phyloP scores from a whole-genome alignment of 139 green algal species.

The Mesostigma viride region DNA sequence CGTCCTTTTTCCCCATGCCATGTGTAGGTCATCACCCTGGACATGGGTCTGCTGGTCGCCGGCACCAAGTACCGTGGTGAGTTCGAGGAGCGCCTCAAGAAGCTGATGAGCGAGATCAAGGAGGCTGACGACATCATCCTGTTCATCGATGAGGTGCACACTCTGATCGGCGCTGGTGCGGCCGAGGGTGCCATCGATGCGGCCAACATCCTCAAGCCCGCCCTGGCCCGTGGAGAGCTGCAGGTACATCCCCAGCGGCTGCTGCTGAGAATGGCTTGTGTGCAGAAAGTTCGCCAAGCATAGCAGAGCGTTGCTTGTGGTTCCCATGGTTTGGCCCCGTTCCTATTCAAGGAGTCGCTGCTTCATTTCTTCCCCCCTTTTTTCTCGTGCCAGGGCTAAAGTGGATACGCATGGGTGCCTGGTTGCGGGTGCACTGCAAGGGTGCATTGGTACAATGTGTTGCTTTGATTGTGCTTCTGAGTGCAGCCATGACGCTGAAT shows the following conservation, averaged over 20 bases:
- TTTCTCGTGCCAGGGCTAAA: too few relatives aligned
- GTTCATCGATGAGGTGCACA: conserved; percentile 92
- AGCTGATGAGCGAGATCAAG: conserved; percentile 99
- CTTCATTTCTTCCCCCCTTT: too few relatives aligned
- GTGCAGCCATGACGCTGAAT: too few relatives aligned
- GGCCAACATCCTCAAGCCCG: conserved; percentile 98
- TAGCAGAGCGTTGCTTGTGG: too few relatives aligned
- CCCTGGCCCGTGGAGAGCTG: conserved; percentile 92
- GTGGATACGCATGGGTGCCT: too few relatives aligned
- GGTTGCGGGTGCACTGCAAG: too few relatives aligned
- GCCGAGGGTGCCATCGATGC: conserved; percentile 97
- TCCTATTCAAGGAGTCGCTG: too few relatives aligned
- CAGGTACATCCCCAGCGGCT: conserved; percentile 37
- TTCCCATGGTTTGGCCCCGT: too few relatives aligned
- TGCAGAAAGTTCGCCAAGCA: background rate
- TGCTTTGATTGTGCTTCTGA: too few relatives aligned
- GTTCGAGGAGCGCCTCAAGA: conserved; percentile 99
- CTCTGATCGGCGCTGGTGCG: conserved; percentile 91
- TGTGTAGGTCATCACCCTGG: conserved; percentile 81
- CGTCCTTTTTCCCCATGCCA: background rate
- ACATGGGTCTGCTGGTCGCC: conserved; percentile 97
- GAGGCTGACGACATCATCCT: conserved; percentile 98
- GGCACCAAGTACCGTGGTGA: conserved; percentile 99
- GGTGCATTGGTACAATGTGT: too few relatives aligned
- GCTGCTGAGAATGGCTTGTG: background rate